Percentiles rank a stretch among this genome's conserved stretches.
Evolutionary conservation across 2,329 filamentous ascomycete genomes (phyloP).

Genomic region (Aspergillus flavus): DNA sequence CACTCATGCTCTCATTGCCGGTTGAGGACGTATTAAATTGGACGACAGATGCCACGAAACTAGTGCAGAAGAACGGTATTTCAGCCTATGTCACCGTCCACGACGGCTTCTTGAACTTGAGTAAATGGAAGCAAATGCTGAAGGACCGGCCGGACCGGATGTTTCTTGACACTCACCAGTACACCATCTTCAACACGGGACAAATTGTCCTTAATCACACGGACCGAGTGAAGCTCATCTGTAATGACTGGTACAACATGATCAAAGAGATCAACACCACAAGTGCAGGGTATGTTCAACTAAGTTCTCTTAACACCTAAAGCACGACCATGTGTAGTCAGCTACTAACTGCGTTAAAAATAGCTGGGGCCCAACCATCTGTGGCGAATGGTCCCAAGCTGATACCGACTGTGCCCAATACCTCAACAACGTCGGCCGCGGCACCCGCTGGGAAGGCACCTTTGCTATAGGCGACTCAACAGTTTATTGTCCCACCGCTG

Average conservation of each 20-base stretch:
- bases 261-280: slow-evolving; percentile 71
- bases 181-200: slow-evolving; percentile 93
- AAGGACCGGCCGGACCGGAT: slow-evolving; percentile 67
- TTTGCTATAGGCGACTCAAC: slow-evolving; percentile 67
- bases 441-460: slow-evolving; percentile 90
- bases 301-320: neutral
- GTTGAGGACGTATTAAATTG: slow-evolving; percentile 71
- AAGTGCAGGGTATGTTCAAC: slow-evolving; percentile 59
- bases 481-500: slow-evolving; percentile 70
- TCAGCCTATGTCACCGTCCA: slow-evolving; percentile 77
- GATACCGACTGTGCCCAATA: slow-evolving; percentile 90
- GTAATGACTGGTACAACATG: slow-evolving; percentile 82
- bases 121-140: slow-evolving; percentile 86
- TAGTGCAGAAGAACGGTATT: slow-evolving; percentile 77
- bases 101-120: slow-evolving; percentile 90
- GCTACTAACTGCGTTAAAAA: slow-evolving; percentile 11
- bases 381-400: slow-evolving; percentile 96
- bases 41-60: slow-evolving; percentile 72
- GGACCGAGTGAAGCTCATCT: slow-evolving; percentile 84
- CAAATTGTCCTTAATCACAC: slow-evolving; percentile 82
- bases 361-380: slow-evolving; percentile 85
- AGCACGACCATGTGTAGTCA: neutral
- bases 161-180: slow-evolving; percentile 96
- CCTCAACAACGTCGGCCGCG: slow-evolving; percentile 86
- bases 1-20: slow-evolving; percentile 76